Evolutionary conservation across 2,329 filamentous ascomycete species (phyloP), one percentile per base, ranked within the genome.

Genomic region (Diaporthe sp.): DNA sequence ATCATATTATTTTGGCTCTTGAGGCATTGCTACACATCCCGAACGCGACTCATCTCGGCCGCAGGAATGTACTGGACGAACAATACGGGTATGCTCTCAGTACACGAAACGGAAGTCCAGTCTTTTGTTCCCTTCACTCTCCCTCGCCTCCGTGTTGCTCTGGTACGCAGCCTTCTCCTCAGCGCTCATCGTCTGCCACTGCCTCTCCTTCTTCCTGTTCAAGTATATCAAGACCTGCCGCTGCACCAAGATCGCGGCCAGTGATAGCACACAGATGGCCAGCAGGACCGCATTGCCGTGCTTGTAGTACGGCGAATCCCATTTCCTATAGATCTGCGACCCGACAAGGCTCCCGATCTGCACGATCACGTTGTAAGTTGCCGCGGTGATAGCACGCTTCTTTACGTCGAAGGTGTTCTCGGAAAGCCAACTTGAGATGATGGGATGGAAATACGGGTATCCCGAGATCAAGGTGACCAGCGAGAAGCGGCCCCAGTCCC

Each of bases 361-460:
- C 0, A 88, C 86, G 37, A 87, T 84, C 1, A 88, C 85, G 76
- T 87, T 88, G 79, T 88, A 88, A 0, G 86, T 87, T 0, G 86
- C 86, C 1, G 87, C 86, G 0, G 87, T 84, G 39, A 89, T 83
- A 7, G 87, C 86, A 58, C 87, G 81, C 78, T 88, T 88, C 79
- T 87, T 87, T 28, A 89, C 87, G 72, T 87, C 85, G 59, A 88
- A 88, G 0, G 84, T 85, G 79, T 88, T 88, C 78, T 88, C 86
- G 1, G 85, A 87, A 67, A 87, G 86, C 86, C 87, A 91, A 7
- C 86, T 84, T 5, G 85, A 84, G 15, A 88, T 83, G 22, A 91
- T 86, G 3, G 90, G 89, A 78, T 92, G 90, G 72, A 90, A 88
- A 78, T 92, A 92, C 0, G 90, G 90, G 74, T 88, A 87, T 2